Evolutionary conservation across 1,284 basidiomycete genomes (phyloP), one percentile per base, ranked within the genome.

Genomic region (Tranzscheliella williamsii): DNA sequence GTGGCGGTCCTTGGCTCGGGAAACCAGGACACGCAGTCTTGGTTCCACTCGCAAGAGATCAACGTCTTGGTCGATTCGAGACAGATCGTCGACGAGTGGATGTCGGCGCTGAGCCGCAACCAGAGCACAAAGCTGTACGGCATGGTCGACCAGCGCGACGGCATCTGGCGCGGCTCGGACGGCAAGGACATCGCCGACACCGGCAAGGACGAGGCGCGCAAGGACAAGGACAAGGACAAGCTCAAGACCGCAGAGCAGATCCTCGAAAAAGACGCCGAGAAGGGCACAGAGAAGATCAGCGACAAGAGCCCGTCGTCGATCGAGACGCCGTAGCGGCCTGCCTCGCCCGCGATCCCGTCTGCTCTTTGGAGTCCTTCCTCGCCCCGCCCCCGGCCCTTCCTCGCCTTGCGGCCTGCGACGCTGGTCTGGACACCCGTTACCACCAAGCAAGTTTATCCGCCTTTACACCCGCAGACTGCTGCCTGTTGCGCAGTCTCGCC

Each of bases 1-100:
- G 84, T 89, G 23, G 84, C 83, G 17, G 88, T 90, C 50, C 80
- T 84, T 21, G 87, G 88, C 4, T 86, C 83, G 47, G 85, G 85
- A 7, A 87, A 86, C 70, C 84, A 85, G 46, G 74, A 76, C 38
- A 76, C 74, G 17, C 86, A 88, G 72, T 84, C 83, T 15, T 88
- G 87, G 86, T 89, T 84, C 81, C 88, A 90, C 76, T 85, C 84
- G 31, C 85, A 87, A 63, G 88, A 90, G 73, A 83, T 86, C 68
- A 89, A 90, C 72, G 81, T 88, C 48, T 84, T 90, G 83, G 81
- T 89, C 38, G 87, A 90, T 74, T 84, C 81, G 18, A 71, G 81
- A 24, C 79, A 82, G 49, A 81, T 87, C 42, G 84, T 86, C 32
- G 66, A 74, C 29, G 86, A 86, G 60, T 87, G 87, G 85, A 82